A percentile compares a stretch with the other conserved stretches of the same genome.
phyloP scores from a whole-genome alignment of 2,329 filamentous ascomycete species.

The Pyrenophora graminea region DNA sequence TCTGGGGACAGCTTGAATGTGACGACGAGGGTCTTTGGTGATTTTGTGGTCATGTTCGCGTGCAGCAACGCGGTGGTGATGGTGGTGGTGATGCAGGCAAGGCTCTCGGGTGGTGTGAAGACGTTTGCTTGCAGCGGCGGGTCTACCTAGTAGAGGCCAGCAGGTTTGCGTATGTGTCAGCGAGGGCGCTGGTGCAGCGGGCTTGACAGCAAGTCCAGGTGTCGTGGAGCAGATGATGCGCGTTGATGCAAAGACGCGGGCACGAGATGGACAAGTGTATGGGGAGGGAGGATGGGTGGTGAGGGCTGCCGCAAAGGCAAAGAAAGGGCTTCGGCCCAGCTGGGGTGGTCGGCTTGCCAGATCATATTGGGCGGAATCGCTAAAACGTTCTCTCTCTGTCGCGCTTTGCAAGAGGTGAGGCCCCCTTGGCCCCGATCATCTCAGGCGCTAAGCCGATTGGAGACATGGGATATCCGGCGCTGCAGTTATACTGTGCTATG shows the following conservation, averaged over 20 bases:
- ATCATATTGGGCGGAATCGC: conserved; percentile 17
- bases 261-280: conserved; percentile 3
- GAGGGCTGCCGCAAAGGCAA: conserved; percentile 11
- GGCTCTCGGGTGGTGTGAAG: conserved; percentile 6
- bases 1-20: conserved; percentile 41
- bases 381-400: conserved; percentile 15
- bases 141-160: conserved; percentile 1
- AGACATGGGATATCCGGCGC: background rate
- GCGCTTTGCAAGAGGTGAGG: conserved; percentile 13
- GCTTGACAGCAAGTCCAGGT: conserved; percentile 6
- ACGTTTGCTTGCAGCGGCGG: conserved; percentile 9
- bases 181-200: conserved; percentile 2
- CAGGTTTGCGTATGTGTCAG: conserved; percentile 15
- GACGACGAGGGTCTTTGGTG: conserved; percentile 40
- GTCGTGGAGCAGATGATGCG: conserved; percentile 9
- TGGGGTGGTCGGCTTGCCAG: conserved; percentile 14
- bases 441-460: conserved; percentile 2
- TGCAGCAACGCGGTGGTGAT: conserved; percentile 27
- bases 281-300: conserved; percentile 8
- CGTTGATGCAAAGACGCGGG: conserved; percentile 2
- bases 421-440: conserved; percentile 3
- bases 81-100: conserved; percentile 1
- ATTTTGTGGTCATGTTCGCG: conserved; percentile 42
- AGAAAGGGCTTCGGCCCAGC: conserved; percentile 18
- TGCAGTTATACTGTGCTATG: background rate